phyloP scores from a whole-genome alignment of 2,329 filamentous ascomycete genomes.

The Ascochyta pisi region DNA sequence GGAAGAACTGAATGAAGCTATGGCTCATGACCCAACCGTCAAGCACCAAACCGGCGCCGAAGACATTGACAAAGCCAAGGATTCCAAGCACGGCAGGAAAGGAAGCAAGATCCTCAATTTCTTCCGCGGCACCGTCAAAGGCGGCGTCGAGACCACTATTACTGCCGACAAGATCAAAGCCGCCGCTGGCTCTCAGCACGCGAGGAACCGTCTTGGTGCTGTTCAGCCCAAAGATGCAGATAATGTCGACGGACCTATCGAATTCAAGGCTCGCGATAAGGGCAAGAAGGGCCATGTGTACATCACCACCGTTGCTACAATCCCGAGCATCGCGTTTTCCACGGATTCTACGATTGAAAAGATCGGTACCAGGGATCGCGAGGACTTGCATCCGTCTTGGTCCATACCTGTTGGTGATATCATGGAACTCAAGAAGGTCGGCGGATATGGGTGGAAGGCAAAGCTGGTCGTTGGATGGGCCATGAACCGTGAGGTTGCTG shows the following conservation, averaged over 20 bases:
- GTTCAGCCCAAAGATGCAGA: constrained; percentile 59
- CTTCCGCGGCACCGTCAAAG: constrained; percentile 74
- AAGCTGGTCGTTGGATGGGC: constrained; percentile 85
- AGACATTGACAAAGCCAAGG: constrained; percentile 59
- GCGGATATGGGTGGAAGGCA: constrained; percentile 83
- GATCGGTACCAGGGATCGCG: constrained; percentile 55
- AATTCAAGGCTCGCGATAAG: constrained; percentile 75
- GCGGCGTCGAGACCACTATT: constrained; percentile 74
- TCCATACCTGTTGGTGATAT: constrained; percentile 75
- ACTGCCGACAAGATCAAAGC: constrained; percentile 76
- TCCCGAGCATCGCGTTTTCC: constrained; percentile 72
- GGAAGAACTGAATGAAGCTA: constrained; percentile 71
- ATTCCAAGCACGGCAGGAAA: constrained; percentile 56
- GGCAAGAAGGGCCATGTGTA: constrained; percentile 77
- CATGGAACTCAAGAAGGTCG: constrained; percentile 76
- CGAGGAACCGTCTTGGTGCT: constrained; percentile 75
- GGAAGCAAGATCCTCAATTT: constrained; percentile 64
- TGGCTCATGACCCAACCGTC: constrained; percentile 53
- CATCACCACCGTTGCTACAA: constrained; percentile 70
- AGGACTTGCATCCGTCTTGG: constrained; percentile 68
- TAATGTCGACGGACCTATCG: constrained; percentile 69
- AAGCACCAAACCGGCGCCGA: constrained; percentile 60
- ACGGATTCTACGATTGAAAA: constrained; percentile 58
- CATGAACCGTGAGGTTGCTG: constrained; percentile 73
- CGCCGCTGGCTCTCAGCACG: constrained; percentile 64